Evolutionary conservation across 306 rosid genomes (phyloP), one percentile per base, ranked within the genome.

Genomic region (Prunus mira): DNA sequence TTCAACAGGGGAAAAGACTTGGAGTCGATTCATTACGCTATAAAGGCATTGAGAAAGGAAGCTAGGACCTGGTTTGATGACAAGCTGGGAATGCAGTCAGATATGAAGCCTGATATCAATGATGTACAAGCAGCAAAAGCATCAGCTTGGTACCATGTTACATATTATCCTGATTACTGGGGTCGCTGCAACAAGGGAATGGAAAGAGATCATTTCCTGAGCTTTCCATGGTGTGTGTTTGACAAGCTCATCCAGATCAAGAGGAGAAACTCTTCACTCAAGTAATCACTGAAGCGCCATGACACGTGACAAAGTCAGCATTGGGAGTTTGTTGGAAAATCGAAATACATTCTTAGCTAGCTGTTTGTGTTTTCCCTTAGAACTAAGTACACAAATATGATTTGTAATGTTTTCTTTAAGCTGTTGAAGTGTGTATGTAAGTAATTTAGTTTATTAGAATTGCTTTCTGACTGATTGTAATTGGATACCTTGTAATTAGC

Each of bases 111-210:
- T 7, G 67, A 25, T 51, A 11, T 22, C 9, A 38, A 65, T 27
- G 72, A 51, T 46, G 78, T 19, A 3, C n/a, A 65, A 5, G 75
- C 83, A n/a, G 82, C 77, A 38, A 86, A 86, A 71, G 89, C 89
- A 12, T 83, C 89, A 18, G 89, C 89, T 6, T 86, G 89, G 87
- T 83, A 86, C 81, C 54, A 80, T 64, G 87, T 86, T 6, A 86
- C 89, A 1, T 86, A 83, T 57, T 84, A 86, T 57, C 61, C 65
- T n/a, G 17, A 30, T 3, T 86, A 65, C 52, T 86, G 84, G 85
- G 89, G 89, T 19, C 27, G 18, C 19, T 78, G 69, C 72, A 86
- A 81, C 2, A 63, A 72, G 34, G 85, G 71, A 30, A 54, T 41
- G 82, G 56, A 63, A 9, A 61, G 85, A 18, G 77, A 76, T 58